Conservation (phyloP, 2,329 filamentous ascomycete species). For the Ciborinia camelliae region DNA sequence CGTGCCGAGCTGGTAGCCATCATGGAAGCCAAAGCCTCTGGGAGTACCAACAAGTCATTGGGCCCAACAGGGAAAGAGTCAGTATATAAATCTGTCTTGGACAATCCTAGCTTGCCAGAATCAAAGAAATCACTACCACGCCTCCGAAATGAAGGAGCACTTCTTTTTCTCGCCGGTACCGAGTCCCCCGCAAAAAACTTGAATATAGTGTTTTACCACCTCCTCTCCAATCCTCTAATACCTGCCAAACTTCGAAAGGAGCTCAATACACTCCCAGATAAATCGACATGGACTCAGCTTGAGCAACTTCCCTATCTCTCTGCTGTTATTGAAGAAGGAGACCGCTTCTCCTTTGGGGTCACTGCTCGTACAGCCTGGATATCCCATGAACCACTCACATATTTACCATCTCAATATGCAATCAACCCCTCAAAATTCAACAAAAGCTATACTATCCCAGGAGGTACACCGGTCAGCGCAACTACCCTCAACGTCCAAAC, state of each 20-base stretch:
- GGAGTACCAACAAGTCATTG: slow-evolving; percentile 6
- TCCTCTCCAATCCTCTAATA: slow-evolving; percentile 38
- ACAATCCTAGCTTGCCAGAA: slow-evolving; percentile 24
- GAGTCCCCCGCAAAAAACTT: slow-evolving; percentile 40
- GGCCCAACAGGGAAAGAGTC: slow-evolving; percentile 5
- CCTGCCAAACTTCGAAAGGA: slow-evolving; percentile 38
- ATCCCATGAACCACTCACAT: slow-evolving; percentile 21
- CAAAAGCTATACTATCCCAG: slow-evolving; percentile 25
- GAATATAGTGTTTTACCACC: slow-evolving; percentile 38
- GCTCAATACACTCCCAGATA: slow-evolving; percentile 27
- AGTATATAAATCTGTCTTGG: background rate
- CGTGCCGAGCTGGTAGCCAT: slow-evolving; percentile 12
- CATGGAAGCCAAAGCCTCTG: slow-evolving; percentile 14
- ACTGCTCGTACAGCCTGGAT: slow-evolving; percentile 34
- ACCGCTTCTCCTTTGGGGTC: slow-evolving; percentile 36
- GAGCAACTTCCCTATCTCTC: slow-evolving; percentile 34
- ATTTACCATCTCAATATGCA: slow-evolving; percentile 9
- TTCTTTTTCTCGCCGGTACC: slow-evolving; percentile 40
- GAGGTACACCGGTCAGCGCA: slow-evolving; percentile 25
- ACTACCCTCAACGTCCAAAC: slow-evolving; percentile 31
- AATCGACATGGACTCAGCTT: slow-evolving; percentile 21
- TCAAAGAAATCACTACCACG: slow-evolving; percentile 38
- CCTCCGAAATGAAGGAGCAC: slow-evolving; percentile 36
- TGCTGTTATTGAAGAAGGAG: slow-evolving; percentile 36
- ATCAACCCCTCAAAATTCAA: background rate